Evolutionary conservation across 1,284 basidiomycete genomes (phyloP).

Genomic region (Cystobasidium sp.): DNA sequence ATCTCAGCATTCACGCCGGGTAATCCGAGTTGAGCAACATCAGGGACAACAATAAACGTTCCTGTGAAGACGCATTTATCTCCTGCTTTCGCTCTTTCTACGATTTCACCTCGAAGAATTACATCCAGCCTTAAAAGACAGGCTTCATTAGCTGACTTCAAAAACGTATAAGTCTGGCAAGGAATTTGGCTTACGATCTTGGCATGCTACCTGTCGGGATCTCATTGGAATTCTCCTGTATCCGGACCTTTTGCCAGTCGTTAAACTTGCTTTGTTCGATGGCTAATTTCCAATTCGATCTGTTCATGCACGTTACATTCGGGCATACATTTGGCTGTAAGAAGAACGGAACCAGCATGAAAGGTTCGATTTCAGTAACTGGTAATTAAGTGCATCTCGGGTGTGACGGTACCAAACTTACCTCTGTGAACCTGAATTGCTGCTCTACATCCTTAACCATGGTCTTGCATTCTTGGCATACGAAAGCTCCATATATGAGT

Average conservation of each 20-base stretch:
- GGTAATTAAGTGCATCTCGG: background rate
- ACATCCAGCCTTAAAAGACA: constrained; percentile 74
- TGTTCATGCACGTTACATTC: constrained; percentile 90
- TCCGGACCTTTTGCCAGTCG: constrained; percentile 99
- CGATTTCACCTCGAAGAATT: constrained; percentile 90
- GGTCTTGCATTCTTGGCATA: constrained; percentile 85
- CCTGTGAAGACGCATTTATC: constrained; percentile 99
- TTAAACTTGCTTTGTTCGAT: constrained; percentile 96
- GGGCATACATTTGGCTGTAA: constrained; percentile 85
- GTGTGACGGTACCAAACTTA: constrained; percentile 55
- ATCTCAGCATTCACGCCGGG: constrained; percentile 94
- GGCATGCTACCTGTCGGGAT: constrained; percentile 99
- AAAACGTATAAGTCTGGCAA: constrained; percentile 8
- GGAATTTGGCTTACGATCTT: constrained; percentile 61
- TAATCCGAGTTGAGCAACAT: constrained; percentile 92
- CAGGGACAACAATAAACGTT: constrained; percentile 96
- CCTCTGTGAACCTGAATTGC: constrained; percentile 99
- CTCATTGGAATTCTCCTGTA: constrained; percentile 98
- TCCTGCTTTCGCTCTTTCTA: constrained; percentile 96
- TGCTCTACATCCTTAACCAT: constrained; percentile 95
- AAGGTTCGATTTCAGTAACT: constrained; percentile 14
- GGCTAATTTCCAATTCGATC: constrained; percentile 87
- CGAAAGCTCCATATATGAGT: constrained; percentile 88
- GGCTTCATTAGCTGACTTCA: constrained; percentile 5
- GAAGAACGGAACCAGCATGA: background rate